Base-by-base conservation (phyloP, 768 basidiomycete species). In the Lactarius deliciosus region DNA sequence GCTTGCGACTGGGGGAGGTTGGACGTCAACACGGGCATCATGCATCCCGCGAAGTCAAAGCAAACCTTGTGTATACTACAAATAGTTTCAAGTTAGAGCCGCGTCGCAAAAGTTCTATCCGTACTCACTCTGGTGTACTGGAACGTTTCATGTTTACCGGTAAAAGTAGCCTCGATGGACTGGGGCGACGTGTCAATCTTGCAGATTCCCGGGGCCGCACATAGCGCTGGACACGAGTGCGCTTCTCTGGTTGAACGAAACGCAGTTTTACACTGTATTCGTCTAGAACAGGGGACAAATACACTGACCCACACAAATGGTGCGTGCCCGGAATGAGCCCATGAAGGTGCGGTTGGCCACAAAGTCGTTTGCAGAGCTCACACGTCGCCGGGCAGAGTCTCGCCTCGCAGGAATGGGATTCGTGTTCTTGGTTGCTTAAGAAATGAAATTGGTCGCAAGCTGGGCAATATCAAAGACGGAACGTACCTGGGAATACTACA, bases 81-180 rank as follows among this genome's bases (percentile, higher is more conserved):
- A 25, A 25, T 53, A 1, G 22, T 53, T 25, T 53, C 22, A 53
- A 25, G 22, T 50, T 15, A 43, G 15, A 36, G 32, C 5, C 43
- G 11, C 11, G n/a, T 20, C 28, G 8, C 10, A 66, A 72, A 50
- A 50, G 5, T 25, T 25, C 5, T 53, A 53, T 53, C 13, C 25
- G 13, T 15, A 22, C 13, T 32, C 60, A 84, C 87, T 79, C 87
- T 88, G 0, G 87, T 88, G 60, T 85, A 88, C 70, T 84, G 81
- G 70, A 87, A 88, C 0, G 81, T 85, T 65, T 86, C 84, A 58
- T 87, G 83, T 64, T 74, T 77, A 0, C 86, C 87, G 0, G 81
- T 82, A 68, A 88, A 88, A 0, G 85, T 86, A 6, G 85, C 84
- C 70, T 86, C 83, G 40, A 88, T 81, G 0, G 85, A 83, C 61